Conservation (phyloP, 2,329 filamentous ascomycete genomes). For the Aspergillus vadensis region DNA sequence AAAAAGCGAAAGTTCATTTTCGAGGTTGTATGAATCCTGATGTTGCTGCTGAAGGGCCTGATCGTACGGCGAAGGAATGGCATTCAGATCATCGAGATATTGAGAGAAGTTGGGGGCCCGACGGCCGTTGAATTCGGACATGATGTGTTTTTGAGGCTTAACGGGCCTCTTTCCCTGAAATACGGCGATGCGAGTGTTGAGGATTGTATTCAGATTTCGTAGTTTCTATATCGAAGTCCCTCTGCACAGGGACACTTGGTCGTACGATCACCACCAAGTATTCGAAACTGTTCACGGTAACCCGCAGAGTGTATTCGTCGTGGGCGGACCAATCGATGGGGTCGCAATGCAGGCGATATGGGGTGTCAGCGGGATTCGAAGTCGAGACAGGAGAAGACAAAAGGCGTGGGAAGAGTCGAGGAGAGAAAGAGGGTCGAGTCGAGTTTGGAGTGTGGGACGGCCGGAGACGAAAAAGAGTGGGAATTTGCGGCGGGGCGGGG, state of each 20-base stretch:
- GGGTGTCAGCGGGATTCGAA: background rate
- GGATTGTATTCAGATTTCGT: background rate
- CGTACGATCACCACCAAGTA: background rate
- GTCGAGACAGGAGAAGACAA: conserved; percentile 2
- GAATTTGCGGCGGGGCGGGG: conserved; percentile 14
- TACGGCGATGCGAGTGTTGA: background rate
- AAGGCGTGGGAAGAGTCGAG: conserved; percentile 5
- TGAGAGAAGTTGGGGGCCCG: conserved; percentile 85
- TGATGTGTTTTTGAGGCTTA: conserved; percentile 39
- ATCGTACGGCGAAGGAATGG: conserved; percentile 64
- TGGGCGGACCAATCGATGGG: conserved; percentile 6
- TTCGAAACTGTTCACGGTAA: background rate
- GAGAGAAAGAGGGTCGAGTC: conserved; percentile 11
- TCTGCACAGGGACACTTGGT: background rate
- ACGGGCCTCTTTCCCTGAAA: conserved; percentile 11
- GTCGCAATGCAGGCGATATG: background rate
- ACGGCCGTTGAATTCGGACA: conserved; percentile 75
- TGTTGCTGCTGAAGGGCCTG: conserved; percentile 60
- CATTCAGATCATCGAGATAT: conserved; percentile 85
- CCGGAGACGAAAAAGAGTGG: conserved; percentile 15
- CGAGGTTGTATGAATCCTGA: conserved; percentile 64
- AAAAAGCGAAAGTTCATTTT: conserved; percentile 75
- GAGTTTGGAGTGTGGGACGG: conserved; percentile 15
- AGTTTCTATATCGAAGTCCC: background rate
- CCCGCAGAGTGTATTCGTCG: background rate